Evolutionary conservation across 768 basidiomycete genomes (phyloP), one percentile per base, ranked within the genome.

Genomic region (Tremella yokohamensis): DNA sequence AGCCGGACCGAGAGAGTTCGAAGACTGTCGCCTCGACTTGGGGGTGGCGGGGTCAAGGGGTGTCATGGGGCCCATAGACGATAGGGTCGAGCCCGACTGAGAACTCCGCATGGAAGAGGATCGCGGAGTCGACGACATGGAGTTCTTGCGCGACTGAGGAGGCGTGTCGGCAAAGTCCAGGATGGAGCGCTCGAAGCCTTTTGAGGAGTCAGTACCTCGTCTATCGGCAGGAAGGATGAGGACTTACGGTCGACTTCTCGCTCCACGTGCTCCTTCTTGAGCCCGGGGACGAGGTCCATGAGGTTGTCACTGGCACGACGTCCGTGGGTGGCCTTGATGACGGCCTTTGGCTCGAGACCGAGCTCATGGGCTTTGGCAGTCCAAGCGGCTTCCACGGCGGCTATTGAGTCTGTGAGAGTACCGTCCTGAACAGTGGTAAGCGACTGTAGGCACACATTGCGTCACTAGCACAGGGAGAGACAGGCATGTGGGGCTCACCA

Each of bases 301-400:
- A 87, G 82, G 76, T 88, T 88, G 78, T 88, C 87, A 68, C 86
- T 80, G 11, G 86, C 87, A 60, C 87, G 84, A 69, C 86, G 84
- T 68, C 87, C 87, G 73, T 88, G 87, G n/a, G 86, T 87, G 39
- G 84, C 84, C 9, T 83, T 84, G 68, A 87, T 86, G 61, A 87
- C 85, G 56, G 83, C 80, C 56, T 80, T 79, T 7, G 85, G 84
- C 74, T 86, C 84, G 75, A 83, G 81, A 54, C 84, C 85, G 51
- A 88, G 82, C 70, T 87, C 85, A 51, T 78, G 77, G 1, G 87
- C 86, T 44, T 88, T 85, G 66, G 83, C 83, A 26, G 83, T 82
- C 87, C 87, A 88, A 2, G 87, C 87, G 2, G 85, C 85, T 72
- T 87, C 85, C 60, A 87, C 85, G 2, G 85, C 84, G 18, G 83